Evolutionary conservation across 2,329 filamentous ascomycete genomes (phyloP).

Genomic region (Colletotrichum euphorbiae): DNA sequence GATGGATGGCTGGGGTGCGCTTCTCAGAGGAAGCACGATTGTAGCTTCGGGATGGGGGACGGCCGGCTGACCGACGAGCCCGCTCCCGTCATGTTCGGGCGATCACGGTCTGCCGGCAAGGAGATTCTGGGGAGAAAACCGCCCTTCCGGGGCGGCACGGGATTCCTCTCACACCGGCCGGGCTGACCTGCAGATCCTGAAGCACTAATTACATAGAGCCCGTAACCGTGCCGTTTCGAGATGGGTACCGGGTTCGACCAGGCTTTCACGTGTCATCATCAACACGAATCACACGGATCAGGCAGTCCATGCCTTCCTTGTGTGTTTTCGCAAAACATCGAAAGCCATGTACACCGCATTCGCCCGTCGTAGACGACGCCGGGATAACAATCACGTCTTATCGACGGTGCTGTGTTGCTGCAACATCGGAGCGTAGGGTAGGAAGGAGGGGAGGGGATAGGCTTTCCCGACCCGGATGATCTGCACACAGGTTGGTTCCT

Average conservation of each 20-base stretch:
- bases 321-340: constrained; percentile 6
- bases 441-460: too few species aligned
- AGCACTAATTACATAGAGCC: constrained; percentile 11
- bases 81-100: constrained; percentile 24
- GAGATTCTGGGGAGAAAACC: background rate
- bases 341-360: rapidly evolving
- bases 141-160: constrained; percentile 21
- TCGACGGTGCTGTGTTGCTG: constrained; percentile 1
- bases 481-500: constrained; percentile 28
- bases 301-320: constrained; percentile 17
- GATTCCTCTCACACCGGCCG: constrained; percentile 1
- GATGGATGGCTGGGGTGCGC: background rate
- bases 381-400: constrained; percentile 13
- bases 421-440: constrained; percentile 1
- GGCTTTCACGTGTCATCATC: background rate
- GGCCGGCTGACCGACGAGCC: constrained; percentile 14
- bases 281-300: background rate
- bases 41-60: constrained; percentile 1
- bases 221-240: constrained; percentile 17
- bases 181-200: constrained; percentile 31
- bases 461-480: constrained; percentile 34
- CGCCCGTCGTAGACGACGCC: background rate
- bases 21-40: background rate
- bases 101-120: constrained; percentile 30
- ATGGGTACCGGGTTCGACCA: background rate